Evolutionary conservation across 2,329 filamentous ascomycete species (phyloP).

Genomic region (Xylaria sp.): DNA sequence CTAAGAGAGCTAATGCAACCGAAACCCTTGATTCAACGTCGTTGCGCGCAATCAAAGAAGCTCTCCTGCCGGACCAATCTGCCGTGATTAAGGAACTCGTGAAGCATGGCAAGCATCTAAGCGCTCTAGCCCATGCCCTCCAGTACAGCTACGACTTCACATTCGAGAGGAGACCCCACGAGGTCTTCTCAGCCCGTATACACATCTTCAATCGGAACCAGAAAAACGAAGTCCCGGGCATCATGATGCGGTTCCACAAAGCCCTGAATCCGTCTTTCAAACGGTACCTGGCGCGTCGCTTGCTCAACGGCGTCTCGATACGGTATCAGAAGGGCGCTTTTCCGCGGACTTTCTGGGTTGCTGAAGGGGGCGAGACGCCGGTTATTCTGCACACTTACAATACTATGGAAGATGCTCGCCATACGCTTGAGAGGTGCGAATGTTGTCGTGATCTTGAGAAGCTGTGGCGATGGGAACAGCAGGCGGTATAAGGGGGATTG

Average conservation of each 20-base stretch:
- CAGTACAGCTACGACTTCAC: not conserved
- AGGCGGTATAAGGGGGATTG: not conserved
- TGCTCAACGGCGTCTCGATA: constrained; percentile 8
- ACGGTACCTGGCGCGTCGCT: not conserved
- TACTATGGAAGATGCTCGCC: not conserved
- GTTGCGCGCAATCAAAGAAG: not conserved
- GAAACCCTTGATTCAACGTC: not conserved
- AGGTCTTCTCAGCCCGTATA: not conserved
- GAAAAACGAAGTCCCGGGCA: not conserved
- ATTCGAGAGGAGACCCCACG: not conserved
- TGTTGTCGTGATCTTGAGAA: not conserved
- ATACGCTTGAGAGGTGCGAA: not conserved
- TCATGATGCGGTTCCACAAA: constrained; percentile 1
- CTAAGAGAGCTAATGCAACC: not conserved
- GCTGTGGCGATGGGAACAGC: not conserved
- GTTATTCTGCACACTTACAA: not conserved
- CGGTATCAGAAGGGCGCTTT: constrained; percentile 14
- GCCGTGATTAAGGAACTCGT: not conserved
- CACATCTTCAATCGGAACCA: not conserved
- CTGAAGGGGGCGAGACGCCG: not conserved
- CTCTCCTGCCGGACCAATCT: not conserved
- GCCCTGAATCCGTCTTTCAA: not conserved
- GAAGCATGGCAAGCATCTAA: not conserved
- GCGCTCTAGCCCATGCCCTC: not conserved
- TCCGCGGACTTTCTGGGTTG: constrained; percentile 3